These are phyloP conservation scores for Xerocomellus chrysenteron DNA, from an alignment of 768 basidiomycete genomes.

Conservation along the genomic window DNA sequence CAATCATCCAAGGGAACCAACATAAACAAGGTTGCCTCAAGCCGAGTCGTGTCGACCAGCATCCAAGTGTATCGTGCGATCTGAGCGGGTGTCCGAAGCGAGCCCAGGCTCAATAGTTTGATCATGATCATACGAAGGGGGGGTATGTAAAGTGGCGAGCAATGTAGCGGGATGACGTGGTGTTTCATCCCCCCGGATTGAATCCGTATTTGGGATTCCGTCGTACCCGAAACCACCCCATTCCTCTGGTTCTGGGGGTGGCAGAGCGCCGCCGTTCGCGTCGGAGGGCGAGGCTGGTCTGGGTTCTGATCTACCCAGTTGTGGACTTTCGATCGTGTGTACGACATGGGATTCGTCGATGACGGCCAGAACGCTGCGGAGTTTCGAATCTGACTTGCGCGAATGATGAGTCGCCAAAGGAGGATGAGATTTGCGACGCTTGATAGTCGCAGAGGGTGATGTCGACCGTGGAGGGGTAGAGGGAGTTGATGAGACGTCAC, in stretches of 20 bases:
- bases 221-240: slow-evolving; percentile 45
- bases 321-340: slow-evolving; percentile 28
- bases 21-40: slow-evolving; percentile 14
- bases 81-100: slow-evolving; percentile 23
- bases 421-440: slow-evolving; percentile 55
- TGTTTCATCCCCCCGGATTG: slow-evolving; percentile 41
- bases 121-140: slow-evolving; percentile 24
- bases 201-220: slow-evolving; percentile 34
- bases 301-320: slow-evolving; percentile 17
- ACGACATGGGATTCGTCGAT: slow-evolving; percentile 61
- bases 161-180: slow-evolving; percentile 42
- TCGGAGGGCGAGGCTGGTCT: slow-evolving; percentile 27
- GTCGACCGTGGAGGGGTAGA: slow-evolving; percentile 48
- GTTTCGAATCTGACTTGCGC: slow-evolving; percentile 64
- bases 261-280: slow-evolving; percentile 26
- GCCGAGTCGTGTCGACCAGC: slow-evolving; percentile 9
- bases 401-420: slow-evolving; percentile 36
- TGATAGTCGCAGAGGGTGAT: slow-evolving; percentile 44
- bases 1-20: slow-evolving; percentile 2
- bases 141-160: slow-evolving; percentile 19
- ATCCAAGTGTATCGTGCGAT: slow-evolving; percentile 29
- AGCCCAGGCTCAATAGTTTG: slow-evolving; percentile 18
- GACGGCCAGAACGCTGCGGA: slow-evolving; percentile 68
- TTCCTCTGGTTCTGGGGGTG: slow-evolving; percentile 30
- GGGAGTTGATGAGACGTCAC: slow-evolving; percentile 38